Percentiles rank a stretch among this genome's conserved stretches.
Evolutionary conservation across 2,329 filamentous ascomycete genomes (phyloP).

Genomic region (Dryadomyces sulphureus): DNA sequence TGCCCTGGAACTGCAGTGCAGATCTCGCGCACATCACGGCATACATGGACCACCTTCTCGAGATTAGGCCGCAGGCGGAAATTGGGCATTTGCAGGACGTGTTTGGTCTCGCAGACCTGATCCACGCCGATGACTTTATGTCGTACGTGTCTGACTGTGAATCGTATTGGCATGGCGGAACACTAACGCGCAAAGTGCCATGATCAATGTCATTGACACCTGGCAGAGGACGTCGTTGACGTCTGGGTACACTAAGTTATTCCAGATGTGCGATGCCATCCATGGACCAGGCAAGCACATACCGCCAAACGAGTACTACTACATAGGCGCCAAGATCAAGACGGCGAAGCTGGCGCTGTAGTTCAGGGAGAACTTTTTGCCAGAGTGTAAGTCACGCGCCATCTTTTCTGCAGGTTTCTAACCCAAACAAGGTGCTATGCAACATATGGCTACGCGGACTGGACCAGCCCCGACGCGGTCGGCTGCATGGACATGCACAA

Average conservation of each 20-base stretch:
- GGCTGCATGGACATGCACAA: conserved; percentile 42
- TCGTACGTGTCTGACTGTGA: not conserved
- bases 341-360: conserved; percentile 38
- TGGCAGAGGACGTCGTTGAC: conserved; percentile 23
- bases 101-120: not conserved
- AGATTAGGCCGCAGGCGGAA: conserved; percentile 9
- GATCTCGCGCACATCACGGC: conserved; percentile 36
- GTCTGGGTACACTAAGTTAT: conserved; percentile 20
- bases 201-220: conserved; percentile 12
- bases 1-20: conserved; percentile 41
- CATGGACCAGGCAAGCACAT: conserved; percentile 16
- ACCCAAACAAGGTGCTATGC: conserved; percentile 20
- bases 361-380: conserved; percentile 29
- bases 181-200: conserved; percentile 8
- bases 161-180: not conserved
- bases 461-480: conserved; percentile 22
- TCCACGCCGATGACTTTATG: not conserved
- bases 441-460: conserved; percentile 29
- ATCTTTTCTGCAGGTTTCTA: not conserved
- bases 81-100: not conserved
- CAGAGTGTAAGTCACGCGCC: conserved; percentile 27
- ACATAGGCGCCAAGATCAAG: conserved; percentile 34
- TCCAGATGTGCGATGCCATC: conserved; percentile 22
- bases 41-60: conserved; percentile 34
- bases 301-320: conserved; percentile 16